Evolutionary conservation across 2,329 filamentous ascomycete species (phyloP).

Genomic region (Neophaeococcomyces aloes): DNA sequence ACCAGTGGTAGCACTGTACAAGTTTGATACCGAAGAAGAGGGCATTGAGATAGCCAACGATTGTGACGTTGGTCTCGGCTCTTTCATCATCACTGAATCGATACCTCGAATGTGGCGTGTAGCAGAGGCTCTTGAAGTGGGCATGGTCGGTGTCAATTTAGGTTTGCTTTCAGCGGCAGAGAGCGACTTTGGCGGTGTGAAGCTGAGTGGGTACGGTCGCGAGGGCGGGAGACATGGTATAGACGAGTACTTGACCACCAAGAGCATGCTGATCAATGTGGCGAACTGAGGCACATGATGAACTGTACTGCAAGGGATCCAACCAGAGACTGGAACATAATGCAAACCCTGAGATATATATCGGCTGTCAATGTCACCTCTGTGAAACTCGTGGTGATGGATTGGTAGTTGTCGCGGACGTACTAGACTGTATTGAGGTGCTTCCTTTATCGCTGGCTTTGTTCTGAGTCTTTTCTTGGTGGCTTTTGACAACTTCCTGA

Average conservation of each 20-base stretch:
- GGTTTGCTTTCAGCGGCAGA: constrained; percentile 22
- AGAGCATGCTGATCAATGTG: constrained; percentile 20
- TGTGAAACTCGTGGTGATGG: neutral
- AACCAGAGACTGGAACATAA: neutral
- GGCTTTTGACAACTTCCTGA: neutral
- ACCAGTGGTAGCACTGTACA: constrained; percentile 25
- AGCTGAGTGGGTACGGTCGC: constrained; percentile 38
- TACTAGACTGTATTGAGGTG: no score
- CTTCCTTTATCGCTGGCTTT: neutral
- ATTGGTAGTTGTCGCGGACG: no score
- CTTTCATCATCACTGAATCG: constrained; percentile 45
- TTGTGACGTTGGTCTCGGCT: constrained; percentile 43
- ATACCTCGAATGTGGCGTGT: constrained; percentile 50
- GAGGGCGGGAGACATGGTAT: constrained; percentile 43
- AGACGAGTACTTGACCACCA: constrained; percentile 22
- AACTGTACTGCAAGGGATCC: neutral
- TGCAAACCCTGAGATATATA: neutral
- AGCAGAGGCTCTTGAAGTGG: constrained; percentile 63
- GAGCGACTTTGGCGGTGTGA: constrained; percentile 23
- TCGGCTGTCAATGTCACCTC: neutral
- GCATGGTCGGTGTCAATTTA: constrained; percentile 63
- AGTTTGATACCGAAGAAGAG: constrained; percentile 47
- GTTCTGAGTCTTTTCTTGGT: constrained; percentile 2
- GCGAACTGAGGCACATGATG: constrained; percentile 9
- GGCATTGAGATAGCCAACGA: constrained; percentile 48